A percentile compares a stretch with the other conserved stretches of the same genome.
These are phyloP conservation scores for Colletotrichum sp. DNA, from an alignment of 2,329 filamentous ascomycete genomes.

Conservation along the genomic window DNA sequence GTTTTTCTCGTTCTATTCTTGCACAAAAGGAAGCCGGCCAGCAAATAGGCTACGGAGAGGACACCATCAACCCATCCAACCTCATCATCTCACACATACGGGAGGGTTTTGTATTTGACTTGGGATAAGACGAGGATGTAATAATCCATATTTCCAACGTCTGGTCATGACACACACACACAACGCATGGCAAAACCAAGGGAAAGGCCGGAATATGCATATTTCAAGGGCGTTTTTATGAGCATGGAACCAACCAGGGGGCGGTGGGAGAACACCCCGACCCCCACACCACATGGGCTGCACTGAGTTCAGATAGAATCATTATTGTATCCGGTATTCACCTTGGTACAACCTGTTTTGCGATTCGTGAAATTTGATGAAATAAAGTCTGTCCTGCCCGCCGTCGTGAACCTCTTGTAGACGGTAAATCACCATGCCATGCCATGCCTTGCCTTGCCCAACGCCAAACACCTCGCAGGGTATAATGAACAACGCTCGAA, in stretches of 20 bases:
- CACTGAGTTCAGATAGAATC: conserved; percentile 16
- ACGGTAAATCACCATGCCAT: not conserved
- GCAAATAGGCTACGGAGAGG: not conserved
- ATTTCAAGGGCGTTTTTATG: conserved; percentile 14
- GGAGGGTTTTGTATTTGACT: conserved; percentile 1
- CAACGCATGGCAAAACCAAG: not conserved
- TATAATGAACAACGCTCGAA: conserved; percentile 9
- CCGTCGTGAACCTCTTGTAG: not conserved
- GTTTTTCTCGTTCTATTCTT: not conserved
- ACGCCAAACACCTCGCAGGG: conserved; percentile 2
- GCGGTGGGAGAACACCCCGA: not conserved
- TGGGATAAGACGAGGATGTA: not conserved
- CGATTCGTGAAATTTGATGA: not conserved
- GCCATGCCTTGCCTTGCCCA: not conserved
- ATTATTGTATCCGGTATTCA: not conserved
- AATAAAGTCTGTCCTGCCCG: not conserved
- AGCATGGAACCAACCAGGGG: conserved; percentile 1
- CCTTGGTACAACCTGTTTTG: not conserved
- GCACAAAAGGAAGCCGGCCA: not conserved
- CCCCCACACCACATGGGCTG: not conserved
- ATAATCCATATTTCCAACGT: not conserved
- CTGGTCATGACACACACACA: not conserved
- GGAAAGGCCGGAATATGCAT: conserved; percentile 16
- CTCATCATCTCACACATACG: not conserved
- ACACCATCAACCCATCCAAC: not conserved